Evolutionary conservation across 2,329 filamentous ascomycete species (phyloP), one percentile per base, ranked within the genome.

Genomic region (Sporothrix dimorphospora): DNA sequence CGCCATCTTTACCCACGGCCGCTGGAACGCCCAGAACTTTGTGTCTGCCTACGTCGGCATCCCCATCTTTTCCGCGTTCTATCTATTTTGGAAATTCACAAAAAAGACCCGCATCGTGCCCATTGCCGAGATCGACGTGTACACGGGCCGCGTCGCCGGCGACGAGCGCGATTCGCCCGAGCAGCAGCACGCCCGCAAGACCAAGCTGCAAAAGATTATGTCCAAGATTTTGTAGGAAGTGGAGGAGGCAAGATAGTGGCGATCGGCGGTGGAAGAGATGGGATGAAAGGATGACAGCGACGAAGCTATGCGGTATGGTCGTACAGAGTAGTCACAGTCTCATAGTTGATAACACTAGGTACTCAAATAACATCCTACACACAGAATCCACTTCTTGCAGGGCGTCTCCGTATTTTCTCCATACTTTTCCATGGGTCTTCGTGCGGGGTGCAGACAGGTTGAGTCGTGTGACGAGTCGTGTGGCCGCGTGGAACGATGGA

Each of bases 1-100:
- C 75, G 86, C 90, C 1, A 89, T 92, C 7, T 94, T 94, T 78
- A 83, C 92, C 72, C 88, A 89, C 0, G 81, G 85, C 5, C 78
- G 78, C 38, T 83, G 70, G 70, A 53, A 12, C 45, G 61, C 67
- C 21, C 82, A 55, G 80, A 80, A 69, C 42, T 73, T 72, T 38
- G 38, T 72, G 7, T 70, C 81, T 80, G 27, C 81, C 80, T 76
- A 80, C 80, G 1, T 94, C 5, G 59, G 57, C 57, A 21, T 71
- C 16, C 59, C 69, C 40, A 61, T 57, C 21, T 45, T 57, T 34
- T 6, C 21, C 11, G 57, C 12, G 38, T 40, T 63, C 3, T 65
- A 24, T 8, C 7, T 53, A 6, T 38, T 51, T 6, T 70, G 53
- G 53, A 70, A 69, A 38, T 8, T 69, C 1, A 19, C 16, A n/a